Conservation (phyloP, 768 basidiomycete species). For the Glaciozyma antarctica region DNA sequence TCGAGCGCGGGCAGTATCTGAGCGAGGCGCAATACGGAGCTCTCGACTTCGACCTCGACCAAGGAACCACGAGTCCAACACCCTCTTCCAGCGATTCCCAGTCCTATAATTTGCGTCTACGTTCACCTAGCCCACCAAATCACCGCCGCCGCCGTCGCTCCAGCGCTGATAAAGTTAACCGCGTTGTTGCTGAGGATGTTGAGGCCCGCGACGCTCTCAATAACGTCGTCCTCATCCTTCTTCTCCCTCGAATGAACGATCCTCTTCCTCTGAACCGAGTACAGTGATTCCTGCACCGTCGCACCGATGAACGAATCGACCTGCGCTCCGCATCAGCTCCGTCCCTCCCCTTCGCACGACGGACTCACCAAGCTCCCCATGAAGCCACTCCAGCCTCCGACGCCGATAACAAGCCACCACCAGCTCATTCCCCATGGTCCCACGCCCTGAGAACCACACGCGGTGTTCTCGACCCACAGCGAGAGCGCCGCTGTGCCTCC, state of each 20-base stretch:
- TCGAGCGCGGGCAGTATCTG: no score
- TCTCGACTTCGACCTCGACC: no score
- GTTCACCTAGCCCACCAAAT: background rate
- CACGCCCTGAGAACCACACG: slow-evolving; percentile 42
- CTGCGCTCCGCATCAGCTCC: slow-evolving; percentile 40
- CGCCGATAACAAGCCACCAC: slow-evolving; percentile 46
- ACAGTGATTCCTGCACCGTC: slow-evolving; percentile 70
- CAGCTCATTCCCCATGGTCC: slow-evolving; percentile 40
- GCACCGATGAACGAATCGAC: slow-evolving; percentile 81
- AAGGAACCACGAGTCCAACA: no score
- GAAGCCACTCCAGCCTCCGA: slow-evolving; percentile 60
- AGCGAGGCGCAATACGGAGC: no score
- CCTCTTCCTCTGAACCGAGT: slow-evolving; percentile 52
- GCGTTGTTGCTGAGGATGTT: slow-evolving; percentile 64
- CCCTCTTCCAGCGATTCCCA: background rate
- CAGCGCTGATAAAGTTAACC: slow-evolving; percentile 47
- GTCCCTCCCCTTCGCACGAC: background rate
- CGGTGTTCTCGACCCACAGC: slow-evolving; percentile 55
- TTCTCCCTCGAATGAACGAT: slow-evolving; percentile 55
- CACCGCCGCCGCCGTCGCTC: background rate
- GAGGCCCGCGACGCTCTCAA: slow-evolving; percentile 43
- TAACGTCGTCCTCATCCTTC: slow-evolving; percentile 47
- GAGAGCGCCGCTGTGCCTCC: slow-evolving; percentile 54
- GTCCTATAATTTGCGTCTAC: background rate
- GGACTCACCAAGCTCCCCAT: slow-evolving; percentile 65